Evolutionary conservation across 2,329 filamentous ascomycete genomes (phyloP).

Genomic region (Fusarium albosuccineum): DNA sequence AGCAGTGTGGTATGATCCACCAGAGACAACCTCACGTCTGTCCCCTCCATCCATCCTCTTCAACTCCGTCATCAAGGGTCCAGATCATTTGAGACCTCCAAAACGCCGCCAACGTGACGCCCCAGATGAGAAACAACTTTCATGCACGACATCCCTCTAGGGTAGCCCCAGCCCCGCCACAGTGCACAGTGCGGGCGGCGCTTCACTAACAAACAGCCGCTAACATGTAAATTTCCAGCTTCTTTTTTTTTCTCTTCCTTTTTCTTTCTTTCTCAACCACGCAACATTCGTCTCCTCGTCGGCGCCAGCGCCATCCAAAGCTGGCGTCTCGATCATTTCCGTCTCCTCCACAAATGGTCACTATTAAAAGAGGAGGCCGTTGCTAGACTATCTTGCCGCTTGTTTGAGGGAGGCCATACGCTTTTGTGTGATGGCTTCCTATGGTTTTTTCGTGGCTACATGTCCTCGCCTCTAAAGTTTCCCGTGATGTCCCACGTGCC

Average conservation of each 20-base stretch:
- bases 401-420: constrained; percentile 60
- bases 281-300: constrained; percentile 50
- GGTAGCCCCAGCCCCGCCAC: not conserved
- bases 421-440: constrained; percentile 56
- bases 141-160: constrained; percentile 3
- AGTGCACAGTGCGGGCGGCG: constrained; percentile 6
- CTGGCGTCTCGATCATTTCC: constrained; percentile 41
- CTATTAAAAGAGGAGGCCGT: constrained; percentile 37
- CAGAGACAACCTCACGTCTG: not conserved
- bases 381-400: constrained; percentile 57
- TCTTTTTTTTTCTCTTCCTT: constrained; percentile 16
- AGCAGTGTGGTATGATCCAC: constrained; percentile 13
- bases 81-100: not conserved
- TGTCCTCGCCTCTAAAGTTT: constrained; percentile 21
- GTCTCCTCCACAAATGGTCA: constrained; percentile 43
- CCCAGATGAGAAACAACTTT: not conserved
- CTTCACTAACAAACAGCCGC: constrained; percentile 28
- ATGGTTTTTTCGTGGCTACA: constrained; percentile 61
- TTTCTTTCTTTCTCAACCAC: constrained; percentile 43
- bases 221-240: constrained; percentile 24
- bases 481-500: constrained; percentile 8
- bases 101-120: constrained; percentile 1
- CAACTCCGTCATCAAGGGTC: not conserved
- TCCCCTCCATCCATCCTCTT: not conserved
- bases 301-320: constrained; percentile 42